Percentiles rank a stretch among this genome's conserved stretches.
Evolutionary conservation across 768 basidiomycete genomes (phyloP).

Genomic region (Fomitopsis pulvina): DNA sequence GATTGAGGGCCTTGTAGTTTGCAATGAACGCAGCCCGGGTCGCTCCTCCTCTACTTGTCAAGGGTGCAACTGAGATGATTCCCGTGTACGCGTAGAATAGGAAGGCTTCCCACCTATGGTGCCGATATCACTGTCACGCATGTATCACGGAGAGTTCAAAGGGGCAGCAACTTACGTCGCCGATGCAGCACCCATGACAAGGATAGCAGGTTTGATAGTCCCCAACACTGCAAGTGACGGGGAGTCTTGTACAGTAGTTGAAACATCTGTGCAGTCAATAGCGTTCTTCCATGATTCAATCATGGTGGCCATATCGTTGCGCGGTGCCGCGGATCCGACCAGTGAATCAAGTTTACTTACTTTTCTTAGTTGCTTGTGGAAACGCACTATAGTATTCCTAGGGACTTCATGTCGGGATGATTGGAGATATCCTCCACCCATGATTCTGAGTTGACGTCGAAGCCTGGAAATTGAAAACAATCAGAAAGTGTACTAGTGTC

Average conservation of each 20-base stretch:
- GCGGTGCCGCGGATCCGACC: no score
- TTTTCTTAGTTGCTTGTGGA: no score
- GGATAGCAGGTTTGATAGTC: not conserved
- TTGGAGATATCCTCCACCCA: not conserved
- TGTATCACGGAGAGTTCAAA: no score
- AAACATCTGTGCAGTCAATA: not conserved
- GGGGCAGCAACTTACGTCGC: not conserved
- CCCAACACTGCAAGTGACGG: no score
- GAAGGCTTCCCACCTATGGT: constrained; percentile 8
- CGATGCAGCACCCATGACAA: not conserved
- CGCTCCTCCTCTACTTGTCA: constrained; percentile 4
- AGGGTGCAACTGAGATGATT: constrained; percentile 10
- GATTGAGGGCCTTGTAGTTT: not conserved
- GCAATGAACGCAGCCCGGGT: not conserved
- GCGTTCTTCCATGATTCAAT: no score
- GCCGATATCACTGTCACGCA: no score
- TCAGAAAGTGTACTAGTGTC: no score
- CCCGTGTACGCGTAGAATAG: constrained; percentile 17
- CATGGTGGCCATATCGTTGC: no score
- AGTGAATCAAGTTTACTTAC: no score
- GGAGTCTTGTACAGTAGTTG: no score
- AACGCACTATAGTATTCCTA: no score
- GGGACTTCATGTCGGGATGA: no score
- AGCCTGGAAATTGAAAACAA: not conserved
- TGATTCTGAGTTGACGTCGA: not conserved